Evolutionary conservation across 257 asterid species (phyloP).

Genomic region (Solanum pennellii): DNA sequence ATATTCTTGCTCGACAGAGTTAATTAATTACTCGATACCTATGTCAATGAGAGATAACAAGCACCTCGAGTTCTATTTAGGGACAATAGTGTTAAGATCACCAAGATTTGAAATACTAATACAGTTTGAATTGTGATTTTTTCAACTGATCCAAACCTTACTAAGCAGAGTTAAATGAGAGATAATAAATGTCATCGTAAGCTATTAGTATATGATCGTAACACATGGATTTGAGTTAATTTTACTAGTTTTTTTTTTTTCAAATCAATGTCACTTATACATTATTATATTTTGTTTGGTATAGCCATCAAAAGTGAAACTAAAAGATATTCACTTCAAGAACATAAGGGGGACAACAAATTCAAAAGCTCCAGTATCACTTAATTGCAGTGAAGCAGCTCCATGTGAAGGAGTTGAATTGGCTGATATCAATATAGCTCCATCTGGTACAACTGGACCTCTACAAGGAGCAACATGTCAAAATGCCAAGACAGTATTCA

Average conservation of each 20-base stretch:
- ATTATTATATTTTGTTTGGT: not conserved
- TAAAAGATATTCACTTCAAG: constrained; percentile 40
- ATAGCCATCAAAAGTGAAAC: constrained; percentile 55
- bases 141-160: not conserved
- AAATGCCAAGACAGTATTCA: constrained; percentile 8
- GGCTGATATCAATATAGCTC: constrained; percentile 30
- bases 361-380: constrained; percentile 12
- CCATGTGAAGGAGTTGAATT: constrained; percentile 54
- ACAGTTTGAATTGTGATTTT: not conserved
- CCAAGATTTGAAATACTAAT: not conserved
- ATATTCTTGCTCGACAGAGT: fast-evolving
- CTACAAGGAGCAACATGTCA: constrained; percentile 15
- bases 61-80: not conserved
- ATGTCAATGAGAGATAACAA: not conserved
- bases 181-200: too few relatives aligned
- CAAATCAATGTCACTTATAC: not conserved
- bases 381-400: constrained; percentile 44
- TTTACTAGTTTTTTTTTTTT: not conserved
- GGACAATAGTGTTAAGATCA: not conserved
- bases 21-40: too few relatives aligned
- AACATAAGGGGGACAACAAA: constrained; percentile 55
- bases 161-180: not conserved
- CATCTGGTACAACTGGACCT: not conserved
- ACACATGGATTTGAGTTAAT: not conserved
- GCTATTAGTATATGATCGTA: too few relatives aligned